Evolutionary conservation across 441 rosid genomes (phyloP).

Genomic region (Breynia disticha): DNA sequence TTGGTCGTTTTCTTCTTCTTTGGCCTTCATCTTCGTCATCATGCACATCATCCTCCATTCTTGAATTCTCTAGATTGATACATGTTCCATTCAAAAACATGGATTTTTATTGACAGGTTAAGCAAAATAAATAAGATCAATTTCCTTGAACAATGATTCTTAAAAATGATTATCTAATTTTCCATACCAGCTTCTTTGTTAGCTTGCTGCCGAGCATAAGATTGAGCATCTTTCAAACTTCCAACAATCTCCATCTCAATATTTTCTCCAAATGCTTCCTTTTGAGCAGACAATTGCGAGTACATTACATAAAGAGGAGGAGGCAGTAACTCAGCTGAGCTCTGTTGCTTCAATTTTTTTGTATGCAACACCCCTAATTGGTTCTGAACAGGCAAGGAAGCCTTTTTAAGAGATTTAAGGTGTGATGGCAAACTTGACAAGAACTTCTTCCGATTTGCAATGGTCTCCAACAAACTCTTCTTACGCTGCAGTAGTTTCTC

Average conservation of each 20-base stretch:
- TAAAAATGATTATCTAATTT: background rate
- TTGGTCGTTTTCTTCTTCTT: slow-evolving; percentile 66
- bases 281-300: slow-evolving; percentile 70
- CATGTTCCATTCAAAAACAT: slow-evolving; percentile 28
- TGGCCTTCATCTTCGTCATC: slow-evolving; percentile 86
- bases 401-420: slow-evolving; percentile 87
- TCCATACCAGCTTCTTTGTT: slow-evolving; percentile 54
- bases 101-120: too few relatives aligned
- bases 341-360: slow-evolving; percentile 71
- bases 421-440: slow-evolving; percentile 73
- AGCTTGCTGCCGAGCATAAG: slow-evolving; percentile 63
- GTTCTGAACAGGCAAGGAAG: slow-evolving; percentile 78
- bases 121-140: too few relatives aligned
- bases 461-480: slow-evolving; percentile 58
- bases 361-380: slow-evolving; percentile 63
- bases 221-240: slow-evolving; percentile 68
- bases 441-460: slow-evolving; percentile 81
- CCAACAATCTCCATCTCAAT: slow-evolving; percentile 69
- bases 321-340: slow-evolving; percentile 81
- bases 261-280: slow-evolving; percentile 78
- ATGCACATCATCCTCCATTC: slow-evolving; percentile 67
- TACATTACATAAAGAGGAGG: slow-evolving; percentile 78
- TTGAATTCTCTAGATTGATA: slow-evolving; percentile 42
- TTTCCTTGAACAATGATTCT: background rate
- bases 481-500: slow-evolving; percentile 55